These are phyloP conservation scores for Agrocybe pediades DNA, from an alignment of 768 basidiomycete species.

Conservation along the genomic window DNA sequence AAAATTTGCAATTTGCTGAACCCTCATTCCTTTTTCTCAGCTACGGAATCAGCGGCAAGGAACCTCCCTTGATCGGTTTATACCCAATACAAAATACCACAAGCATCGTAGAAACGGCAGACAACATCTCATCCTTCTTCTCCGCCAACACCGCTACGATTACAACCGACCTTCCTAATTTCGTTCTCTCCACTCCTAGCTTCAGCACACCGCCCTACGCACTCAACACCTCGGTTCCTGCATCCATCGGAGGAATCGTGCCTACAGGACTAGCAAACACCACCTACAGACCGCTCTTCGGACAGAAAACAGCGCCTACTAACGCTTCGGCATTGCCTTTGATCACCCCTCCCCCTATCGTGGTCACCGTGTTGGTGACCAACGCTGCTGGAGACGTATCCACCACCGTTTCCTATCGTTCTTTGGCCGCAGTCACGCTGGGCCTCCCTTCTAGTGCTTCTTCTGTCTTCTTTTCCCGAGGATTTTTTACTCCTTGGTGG, in stretches of 20 bases:
- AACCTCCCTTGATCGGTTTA: conserved; percentile 78
- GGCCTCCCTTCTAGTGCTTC: conserved; percentile 59
- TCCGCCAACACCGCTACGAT: conserved; percentile 66
- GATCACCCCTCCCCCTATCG: conserved; percentile 49
- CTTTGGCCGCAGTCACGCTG: conserved; percentile 50
- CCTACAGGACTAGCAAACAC: conserved; percentile 66
- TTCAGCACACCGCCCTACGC: conserved; percentile 64
- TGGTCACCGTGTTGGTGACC: conserved; percentile 60
- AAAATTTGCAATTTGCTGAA: background rate
- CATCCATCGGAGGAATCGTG: conserved; percentile 55
- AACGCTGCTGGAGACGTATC: conserved; percentile 51
- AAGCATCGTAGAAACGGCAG: conserved; percentile 38
- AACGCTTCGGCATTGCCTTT: conserved; percentile 60
- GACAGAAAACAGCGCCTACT: conserved; percentile 28
- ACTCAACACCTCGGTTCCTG: conserved; percentile 68
- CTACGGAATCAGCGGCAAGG: conserved; percentile 73
- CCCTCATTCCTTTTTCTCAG: conserved; percentile 34
- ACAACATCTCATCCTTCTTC: conserved; percentile 49
- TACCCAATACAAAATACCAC: conserved; percentile 59
- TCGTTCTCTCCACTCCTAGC: conserved; percentile 62
- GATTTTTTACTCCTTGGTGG: conserved; percentile 2
- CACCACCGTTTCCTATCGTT: conserved; percentile 54
- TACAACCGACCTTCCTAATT: conserved; percentile 73
- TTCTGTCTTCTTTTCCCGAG: background rate
- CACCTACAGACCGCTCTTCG: conserved; percentile 67